Conservation (phyloP, 2,329 filamentous ascomycete species). For the Talaromyces sp. region DNA sequence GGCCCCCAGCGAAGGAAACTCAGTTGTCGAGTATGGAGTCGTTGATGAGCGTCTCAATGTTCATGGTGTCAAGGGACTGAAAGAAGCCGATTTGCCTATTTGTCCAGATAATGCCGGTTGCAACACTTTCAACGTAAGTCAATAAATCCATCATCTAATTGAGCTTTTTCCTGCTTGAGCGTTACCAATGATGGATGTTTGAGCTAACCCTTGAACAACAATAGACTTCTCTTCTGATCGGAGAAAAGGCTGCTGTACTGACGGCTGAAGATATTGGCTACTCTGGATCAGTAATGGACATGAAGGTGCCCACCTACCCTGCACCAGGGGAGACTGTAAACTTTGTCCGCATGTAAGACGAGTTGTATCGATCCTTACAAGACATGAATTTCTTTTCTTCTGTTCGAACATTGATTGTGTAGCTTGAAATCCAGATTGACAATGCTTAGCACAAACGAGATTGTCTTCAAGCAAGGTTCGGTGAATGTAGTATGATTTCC, state of each 20-base stretch:
- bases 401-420: not conserved
- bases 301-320: constrained; percentile 68
- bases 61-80: constrained; percentile 71
- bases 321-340: constrained; percentile 44
- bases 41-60: constrained; percentile 75
- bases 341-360: constrained; percentile 29
- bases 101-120: constrained; percentile 76
- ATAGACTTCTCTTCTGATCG: constrained; percentile 67
- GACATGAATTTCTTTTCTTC: not conserved
- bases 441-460: not conserved
- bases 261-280: constrained; percentile 72
- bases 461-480: not conserved
- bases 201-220: not conserved
- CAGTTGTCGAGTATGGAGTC: constrained; percentile 71
- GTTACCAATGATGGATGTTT: not conserved
- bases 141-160: not conserved
- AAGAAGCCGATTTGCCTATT: constrained; percentile 72
- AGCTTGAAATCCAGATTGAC: not conserved
- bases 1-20: constrained; percentile 72
- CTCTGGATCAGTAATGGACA: constrained; percentile 67
- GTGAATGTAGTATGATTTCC: not conserved
- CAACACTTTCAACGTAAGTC: constrained; percentile 54
- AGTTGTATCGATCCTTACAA: not conserved
- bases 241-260: constrained; percentile 69
- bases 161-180: not conserved